A percentile compares a stretch with the other conserved stretches of the same genome.
Evolutionary conservation across 2,329 filamentous ascomycete genomes (phyloP).

Genomic region (Clarireedia homoeocarpa): DNA sequence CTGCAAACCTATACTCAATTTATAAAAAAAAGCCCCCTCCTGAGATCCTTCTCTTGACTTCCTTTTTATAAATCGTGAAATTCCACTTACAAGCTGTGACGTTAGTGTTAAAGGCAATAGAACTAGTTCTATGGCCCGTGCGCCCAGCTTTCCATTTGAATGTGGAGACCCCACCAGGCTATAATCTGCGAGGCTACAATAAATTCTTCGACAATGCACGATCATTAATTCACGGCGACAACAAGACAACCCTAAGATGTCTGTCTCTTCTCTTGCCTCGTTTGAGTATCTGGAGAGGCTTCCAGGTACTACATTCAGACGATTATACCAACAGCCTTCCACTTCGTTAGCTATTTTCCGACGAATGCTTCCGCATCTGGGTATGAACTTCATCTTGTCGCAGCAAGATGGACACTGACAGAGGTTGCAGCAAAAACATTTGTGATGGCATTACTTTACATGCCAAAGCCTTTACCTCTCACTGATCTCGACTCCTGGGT

Average conservation of each 20-base stretch:
- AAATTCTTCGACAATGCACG: not conserved
- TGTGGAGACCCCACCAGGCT: not conserved
- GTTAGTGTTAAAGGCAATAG: not conserved
- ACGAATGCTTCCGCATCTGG: slow-evolving; percentile 89
- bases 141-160: not conserved
- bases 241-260: slow-evolving; percentile 22
- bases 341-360: slow-evolving; percentile 93
- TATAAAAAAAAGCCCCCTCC: not conserved
- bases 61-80: too few relatives aligned
- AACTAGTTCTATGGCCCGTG: not conserved
- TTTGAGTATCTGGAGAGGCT: slow-evolving; percentile 92
- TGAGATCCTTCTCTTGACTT: too few relatives aligned
- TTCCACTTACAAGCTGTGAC: too few relatives aligned
- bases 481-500: slow-evolving; percentile 82
- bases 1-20: slow-evolving; percentile 9
- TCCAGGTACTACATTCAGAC: slow-evolving; percentile 79
- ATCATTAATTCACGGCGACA: not conserved
- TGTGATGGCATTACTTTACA: slow-evolving; percentile 92
- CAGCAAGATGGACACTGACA: slow-evolving; percentile 13
- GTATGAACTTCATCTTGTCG: slow-evolving; percentile 40
- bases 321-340: slow-evolving; percentile 91
- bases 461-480: slow-evolving; percentile 71
- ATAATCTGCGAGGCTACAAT: not conserved
- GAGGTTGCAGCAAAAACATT: slow-evolving; percentile 69
- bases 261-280: slow-evolving; percentile 46